phyloP scores from a whole-genome alignment of 1,284 basidiomycete genomes.

The Sporisorium reilianum region DNA sequence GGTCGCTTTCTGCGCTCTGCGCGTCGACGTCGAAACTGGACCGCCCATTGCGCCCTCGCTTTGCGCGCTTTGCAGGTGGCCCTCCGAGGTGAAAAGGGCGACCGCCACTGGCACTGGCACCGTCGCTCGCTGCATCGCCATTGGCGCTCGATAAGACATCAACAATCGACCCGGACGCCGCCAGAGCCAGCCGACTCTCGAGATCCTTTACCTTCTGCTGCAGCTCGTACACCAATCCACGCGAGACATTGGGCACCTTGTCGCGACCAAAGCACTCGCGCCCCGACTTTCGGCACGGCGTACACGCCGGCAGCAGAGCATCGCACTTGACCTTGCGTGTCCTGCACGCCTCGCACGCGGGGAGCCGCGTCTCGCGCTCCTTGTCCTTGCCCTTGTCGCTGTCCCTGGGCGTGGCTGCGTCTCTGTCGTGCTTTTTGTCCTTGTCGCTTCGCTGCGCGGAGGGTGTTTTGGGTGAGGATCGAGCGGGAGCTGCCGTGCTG shows the following conservation, averaged over 20 bases:
- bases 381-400: conserved; percentile 24
- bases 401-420: conserved; percentile 19
- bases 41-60: conserved; percentile 16
- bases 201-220: conserved; percentile 50
- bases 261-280: conserved; percentile 47
- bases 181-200: conserved; percentile 34
- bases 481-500: conserved; percentile 6
- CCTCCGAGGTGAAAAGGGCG: conserved; percentile 1
- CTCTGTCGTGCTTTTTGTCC: conserved; percentile 21
- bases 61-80: conserved; percentile 14
- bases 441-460: background rate
- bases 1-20: conserved; percentile 12
- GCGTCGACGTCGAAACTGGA: conserved; percentile 9
- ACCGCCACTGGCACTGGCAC: conserved; percentile 7
- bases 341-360: conserved; percentile 45
- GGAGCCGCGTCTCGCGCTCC: conserved; percentile 35
- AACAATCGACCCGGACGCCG: conserved; percentile 6
- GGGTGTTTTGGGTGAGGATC: conserved; percentile 11
- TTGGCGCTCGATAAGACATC: background rate
- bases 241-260: conserved; percentile 42
- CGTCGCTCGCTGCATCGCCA: conserved; percentile 6
- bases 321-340: conserved; percentile 50
- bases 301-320: conserved; percentile 47
- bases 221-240: conserved; percentile 42
- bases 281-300: conserved; percentile 42